Conservation (phyloP, 257 asterid genomes). For the Oldenlandia corymbosa region DNA sequence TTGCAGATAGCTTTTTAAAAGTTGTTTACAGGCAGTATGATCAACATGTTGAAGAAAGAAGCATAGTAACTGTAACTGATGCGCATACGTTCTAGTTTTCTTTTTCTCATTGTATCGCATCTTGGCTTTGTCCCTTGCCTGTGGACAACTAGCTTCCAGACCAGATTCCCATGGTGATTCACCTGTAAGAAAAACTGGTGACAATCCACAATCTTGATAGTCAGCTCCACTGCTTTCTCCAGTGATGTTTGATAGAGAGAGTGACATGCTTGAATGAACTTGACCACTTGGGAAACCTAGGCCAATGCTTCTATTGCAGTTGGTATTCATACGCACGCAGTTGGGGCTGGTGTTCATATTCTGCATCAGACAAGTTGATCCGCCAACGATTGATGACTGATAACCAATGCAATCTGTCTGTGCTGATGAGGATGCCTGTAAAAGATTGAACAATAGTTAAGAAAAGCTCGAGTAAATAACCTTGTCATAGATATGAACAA, state of each 20-base stretch:
- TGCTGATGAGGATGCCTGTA: slow-evolving; percentile 49
- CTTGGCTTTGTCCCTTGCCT: slow-evolving; percentile 73
- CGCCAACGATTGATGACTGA: slow-evolving; percentile 30
- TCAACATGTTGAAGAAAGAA: not conserved
- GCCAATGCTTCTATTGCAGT: slow-evolving; percentile 28
- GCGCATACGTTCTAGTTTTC: slow-evolving; percentile 62
- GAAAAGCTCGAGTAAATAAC: not conserved
- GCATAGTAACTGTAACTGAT: not conserved
- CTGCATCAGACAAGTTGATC: slow-evolving; percentile 36
- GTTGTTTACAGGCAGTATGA: not conserved
- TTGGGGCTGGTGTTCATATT: slow-evolving; percentile 28
- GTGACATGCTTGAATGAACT: slow-evolving; percentile 42
- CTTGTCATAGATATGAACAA: not conserved
- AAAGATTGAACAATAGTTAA: too few relatives aligned
- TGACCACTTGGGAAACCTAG: slow-evolving; percentile 44
- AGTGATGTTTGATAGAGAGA: slow-evolving; percentile 44
- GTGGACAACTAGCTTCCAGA: slow-evolving; percentile 45
- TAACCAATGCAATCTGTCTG: slow-evolving; percentile 47
- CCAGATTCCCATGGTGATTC: slow-evolving; percentile 61
- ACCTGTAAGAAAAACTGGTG: slow-evolving; percentile 41
- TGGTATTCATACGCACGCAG: slow-evolving; percentile 42
- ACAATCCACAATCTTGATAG: slow-evolving; percentile 61
- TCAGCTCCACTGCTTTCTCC: slow-evolving; percentile 57
- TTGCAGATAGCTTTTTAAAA: not conserved
- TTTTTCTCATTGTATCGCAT: slow-evolving; percentile 84